Evolutionary conservation across 2,329 filamentous ascomycete species (phyloP).

Genomic region (Hymenoscyphus fructigenus): DNA sequence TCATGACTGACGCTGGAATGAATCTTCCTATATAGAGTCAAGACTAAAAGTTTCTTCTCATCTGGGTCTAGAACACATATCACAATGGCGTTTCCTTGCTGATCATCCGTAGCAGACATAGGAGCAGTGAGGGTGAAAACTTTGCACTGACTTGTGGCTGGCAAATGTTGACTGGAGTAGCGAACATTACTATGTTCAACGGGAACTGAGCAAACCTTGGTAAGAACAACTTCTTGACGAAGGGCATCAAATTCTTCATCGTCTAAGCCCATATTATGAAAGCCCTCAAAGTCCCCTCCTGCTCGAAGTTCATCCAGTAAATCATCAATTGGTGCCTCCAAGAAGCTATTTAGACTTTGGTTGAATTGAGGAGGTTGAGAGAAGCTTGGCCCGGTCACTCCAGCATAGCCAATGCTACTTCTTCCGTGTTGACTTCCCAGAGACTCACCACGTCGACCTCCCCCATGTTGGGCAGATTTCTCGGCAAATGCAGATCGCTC

Average conservation of each 20-base stretch:
- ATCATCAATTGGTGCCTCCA: constrained; percentile 68
- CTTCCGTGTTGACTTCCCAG: constrained; percentile 67
- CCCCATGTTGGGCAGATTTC: constrained; percentile 48
- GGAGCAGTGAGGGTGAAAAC: constrained; percentile 68
- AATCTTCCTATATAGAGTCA: constrained; percentile 56
- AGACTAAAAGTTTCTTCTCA: constrained; percentile 65
- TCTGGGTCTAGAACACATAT: constrained; percentile 70
- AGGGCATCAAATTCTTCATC: constrained; percentile 71
- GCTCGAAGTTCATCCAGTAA: constrained; percentile 67
- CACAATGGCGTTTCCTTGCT: constrained; percentile 54
- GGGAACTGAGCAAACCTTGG: constrained; percentile 67
- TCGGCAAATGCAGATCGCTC: constrained; percentile 81
- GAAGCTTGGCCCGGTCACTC: constrained; percentile 24
- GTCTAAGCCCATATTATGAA: constrained; percentile 70
- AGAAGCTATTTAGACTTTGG: constrained; percentile 56
- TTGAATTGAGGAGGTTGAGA: constrained; percentile 36
- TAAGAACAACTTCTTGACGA: constrained; percentile 69
- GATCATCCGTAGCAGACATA: constrained; percentile 52
- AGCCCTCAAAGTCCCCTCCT: constrained; percentile 63
- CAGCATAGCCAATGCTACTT: constrained; percentile 52
- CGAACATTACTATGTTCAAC: constrained; percentile 60
- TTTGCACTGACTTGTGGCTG: constrained; percentile 54
- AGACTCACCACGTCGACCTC: constrained; percentile 57
- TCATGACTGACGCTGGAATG: constrained; percentile 23
- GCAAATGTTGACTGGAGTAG: constrained; percentile 55